A percentile compares a stretch with the other conserved stretches of the same genome.
phyloP scores from a whole-genome alignment of 2,329 filamentous ascomycete species.

The Colletotrichum limetticola region DNA sequence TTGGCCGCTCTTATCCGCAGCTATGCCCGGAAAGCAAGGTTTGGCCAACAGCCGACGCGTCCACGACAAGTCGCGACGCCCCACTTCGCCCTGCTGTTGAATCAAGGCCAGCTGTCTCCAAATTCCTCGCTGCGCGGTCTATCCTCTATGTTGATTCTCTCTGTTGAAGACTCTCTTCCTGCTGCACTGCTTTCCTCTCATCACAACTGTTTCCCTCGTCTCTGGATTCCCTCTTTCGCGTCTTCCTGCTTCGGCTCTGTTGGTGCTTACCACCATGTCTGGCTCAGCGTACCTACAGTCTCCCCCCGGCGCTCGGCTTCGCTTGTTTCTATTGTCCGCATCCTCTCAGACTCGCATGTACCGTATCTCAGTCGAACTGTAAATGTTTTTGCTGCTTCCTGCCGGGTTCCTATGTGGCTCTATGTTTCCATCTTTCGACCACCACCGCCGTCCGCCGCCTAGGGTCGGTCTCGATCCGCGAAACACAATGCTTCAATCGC shows the following conservation, averaged over 20 bases:
- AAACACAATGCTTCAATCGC: conserved; percentile 6
- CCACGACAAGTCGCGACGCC: no score
- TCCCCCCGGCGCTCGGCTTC: conserved; percentile 14
- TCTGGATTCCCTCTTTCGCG: not conserved
- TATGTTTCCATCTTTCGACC: conserved; percentile 7
- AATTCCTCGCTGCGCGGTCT: no score
- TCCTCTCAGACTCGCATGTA: conserved; percentile 14
- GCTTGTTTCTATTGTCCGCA: conserved; percentile 12
- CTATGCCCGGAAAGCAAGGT: no score
- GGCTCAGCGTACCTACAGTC: conserved; percentile 20
- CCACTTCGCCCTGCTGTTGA: no score
- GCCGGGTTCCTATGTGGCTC: conserved; percentile 20
- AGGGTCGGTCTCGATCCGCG: not conserved
- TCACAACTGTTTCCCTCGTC: not conserved
- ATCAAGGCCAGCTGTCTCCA: no score
- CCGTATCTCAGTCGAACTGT: conserved; percentile 4
- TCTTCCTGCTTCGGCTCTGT: conserved; percentile 12
- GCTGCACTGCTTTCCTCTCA: not conserved
- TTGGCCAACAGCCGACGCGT: no score
- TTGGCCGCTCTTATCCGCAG: no score
- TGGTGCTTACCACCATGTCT: conserved; percentile 1
- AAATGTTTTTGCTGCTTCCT: conserved; percentile 15
- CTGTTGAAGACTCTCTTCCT: conserved; percentile 10
- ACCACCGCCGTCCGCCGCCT: not conserved
- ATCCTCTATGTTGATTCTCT: not conserved